Percentiles rank a stretch among this genome's conserved stretches.
These are phyloP conservation scores for Teratosphaeriaceae sp. DNA, from an alignment of 2,329 filamentous ascomycete species.

Conservation along the genomic window DNA sequence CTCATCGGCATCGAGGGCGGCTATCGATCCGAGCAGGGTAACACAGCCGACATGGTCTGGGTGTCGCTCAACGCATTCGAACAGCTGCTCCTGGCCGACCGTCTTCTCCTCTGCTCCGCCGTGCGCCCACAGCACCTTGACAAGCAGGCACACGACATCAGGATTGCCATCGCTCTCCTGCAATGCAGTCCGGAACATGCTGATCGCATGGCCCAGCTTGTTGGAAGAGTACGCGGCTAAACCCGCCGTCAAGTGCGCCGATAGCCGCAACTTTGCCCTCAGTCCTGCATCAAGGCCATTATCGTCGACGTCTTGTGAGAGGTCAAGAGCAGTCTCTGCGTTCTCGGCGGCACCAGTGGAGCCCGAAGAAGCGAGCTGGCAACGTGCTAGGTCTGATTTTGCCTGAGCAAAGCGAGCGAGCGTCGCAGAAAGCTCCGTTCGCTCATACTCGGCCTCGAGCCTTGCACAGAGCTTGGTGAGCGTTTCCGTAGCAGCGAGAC, in stretches of 20 bases:
- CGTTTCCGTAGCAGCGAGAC: constrained; percentile 53
- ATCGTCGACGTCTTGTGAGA: constrained; percentile 62
- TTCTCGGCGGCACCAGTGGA: constrained; percentile 68
- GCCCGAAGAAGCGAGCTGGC: constrained; percentile 61
- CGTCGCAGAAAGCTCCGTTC: constrained; percentile 66
- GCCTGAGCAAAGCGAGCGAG: constrained; percentile 73
- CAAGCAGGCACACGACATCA: constrained; percentile 78
- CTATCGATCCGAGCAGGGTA: constrained; percentile 75
- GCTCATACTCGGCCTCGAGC: constrained; percentile 78
- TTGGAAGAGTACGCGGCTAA: constrained; percentile 70
- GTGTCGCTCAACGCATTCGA: constrained; percentile 67
- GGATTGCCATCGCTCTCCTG: constrained; percentile 69
- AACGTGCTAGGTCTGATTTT: constrained; percentile 81
- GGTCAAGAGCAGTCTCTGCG: constrained; percentile 70
- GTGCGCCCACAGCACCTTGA: constrained; percentile 90
- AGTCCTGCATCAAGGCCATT: constrained; percentile 59
- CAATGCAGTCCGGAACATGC: constrained; percentile 73
- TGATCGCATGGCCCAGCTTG: constrained; percentile 61
- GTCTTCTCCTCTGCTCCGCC: constrained; percentile 67
- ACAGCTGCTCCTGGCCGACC: constrained; percentile 71
- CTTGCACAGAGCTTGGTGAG: constrained; percentile 61
- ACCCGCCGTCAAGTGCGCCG: constrained; percentile 78
- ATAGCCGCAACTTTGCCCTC: constrained; percentile 66
- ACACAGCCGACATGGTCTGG: constrained; percentile 73
- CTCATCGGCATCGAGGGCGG: constrained; percentile 69